Percentiles rank a stretch among this genome's conserved stretches.
Conservation (phyloP, 1,284 basidiomycete genomes). For the Cryptococcus floricola region DNA sequence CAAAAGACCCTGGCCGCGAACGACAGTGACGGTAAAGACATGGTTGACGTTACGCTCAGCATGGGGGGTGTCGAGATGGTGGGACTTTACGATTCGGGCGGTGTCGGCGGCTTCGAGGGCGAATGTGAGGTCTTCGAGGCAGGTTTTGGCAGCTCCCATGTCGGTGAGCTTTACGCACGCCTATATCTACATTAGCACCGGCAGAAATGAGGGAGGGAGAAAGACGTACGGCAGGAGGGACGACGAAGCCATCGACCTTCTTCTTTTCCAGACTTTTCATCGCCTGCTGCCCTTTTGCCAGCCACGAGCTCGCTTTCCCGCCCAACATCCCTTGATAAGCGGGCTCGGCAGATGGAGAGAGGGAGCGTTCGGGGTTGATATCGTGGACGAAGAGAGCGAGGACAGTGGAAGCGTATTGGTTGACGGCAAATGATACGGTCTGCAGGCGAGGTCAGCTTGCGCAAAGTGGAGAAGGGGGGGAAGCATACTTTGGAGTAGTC, state of each 20-base stretch:
- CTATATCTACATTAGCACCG: conserved; percentile 10
- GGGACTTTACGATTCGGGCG: conserved; percentile 34
- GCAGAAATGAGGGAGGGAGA: background rate
- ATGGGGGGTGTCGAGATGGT: conserved; percentile 13
- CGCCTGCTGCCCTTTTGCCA: conserved; percentile 47
- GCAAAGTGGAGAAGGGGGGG: background rate
- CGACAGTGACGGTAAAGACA: conserved; percentile 36
- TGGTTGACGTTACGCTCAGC: conserved; percentile 15
- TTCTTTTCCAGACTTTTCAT: conserved; percentile 42
- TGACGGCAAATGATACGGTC: conserved; percentile 39
- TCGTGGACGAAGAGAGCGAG: conserved; percentile 41
- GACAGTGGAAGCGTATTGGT: conserved; percentile 44
- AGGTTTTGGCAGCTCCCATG: conserved; percentile 38
- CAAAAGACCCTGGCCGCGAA: conserved; percentile 42
- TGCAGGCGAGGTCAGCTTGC: conserved; percentile 2
- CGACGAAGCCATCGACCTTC: conserved; percentile 36
- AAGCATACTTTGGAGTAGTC: conserved; percentile 43
- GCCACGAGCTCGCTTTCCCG: conserved; percentile 45
- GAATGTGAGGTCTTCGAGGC: conserved; percentile 39
- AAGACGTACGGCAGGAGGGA: conserved; percentile 34
- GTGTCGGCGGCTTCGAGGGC: conserved; percentile 45
- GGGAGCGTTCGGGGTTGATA: conserved; percentile 29
- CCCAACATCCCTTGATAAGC: conserved; percentile 24
- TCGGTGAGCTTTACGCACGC: conserved; percentile 48
- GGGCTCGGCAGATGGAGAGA: conserved; percentile 22